These are phyloP conservation scores for Phlebopus sp. DNA, from an alignment of 1,284 basidiomycete genomes.

Conservation along the genomic window DNA sequence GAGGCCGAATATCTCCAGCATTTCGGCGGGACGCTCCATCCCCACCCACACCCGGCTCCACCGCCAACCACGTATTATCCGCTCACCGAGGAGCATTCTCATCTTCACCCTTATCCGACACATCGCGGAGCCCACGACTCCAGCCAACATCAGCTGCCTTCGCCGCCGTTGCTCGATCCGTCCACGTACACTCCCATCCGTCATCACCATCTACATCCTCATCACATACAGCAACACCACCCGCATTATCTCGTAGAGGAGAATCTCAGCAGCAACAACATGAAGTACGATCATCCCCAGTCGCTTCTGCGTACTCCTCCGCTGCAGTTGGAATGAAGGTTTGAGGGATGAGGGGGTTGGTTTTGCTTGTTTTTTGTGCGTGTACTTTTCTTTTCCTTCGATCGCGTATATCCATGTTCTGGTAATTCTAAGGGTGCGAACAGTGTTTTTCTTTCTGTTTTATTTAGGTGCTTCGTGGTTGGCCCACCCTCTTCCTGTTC, in stretches of 20 bases:
- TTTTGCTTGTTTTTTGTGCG: neutral
- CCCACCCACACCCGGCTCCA: conserved; percentile 20
- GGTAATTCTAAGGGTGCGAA: conserved; percentile 28
- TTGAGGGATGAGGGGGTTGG: no score
- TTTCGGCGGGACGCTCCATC: conserved; percentile 27
- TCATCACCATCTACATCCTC: conserved; percentile 28
- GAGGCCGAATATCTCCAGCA: conserved; percentile 34
- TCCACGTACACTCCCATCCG: conserved; percentile 23
- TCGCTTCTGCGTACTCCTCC: conserved; percentile 30
- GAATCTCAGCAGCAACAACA: conserved; percentile 21
- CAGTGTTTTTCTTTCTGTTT: conserved; percentile 22
- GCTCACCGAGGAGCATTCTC: conserved; percentile 28
- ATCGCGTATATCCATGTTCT: conserved; percentile 25
- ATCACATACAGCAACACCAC: conserved; percentile 26
- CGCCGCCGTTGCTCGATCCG: conserved; percentile 34
- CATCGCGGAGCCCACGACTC: conserved; percentile 33
- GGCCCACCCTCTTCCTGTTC: no score
- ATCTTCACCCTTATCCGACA: conserved; percentile 33
- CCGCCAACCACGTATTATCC: conserved; percentile 23
- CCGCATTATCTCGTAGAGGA: conserved; percentile 32
- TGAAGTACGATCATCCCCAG: conserved; percentile 35
- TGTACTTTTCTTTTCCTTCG: conserved; percentile 1
- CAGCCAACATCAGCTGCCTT: conserved; percentile 23
- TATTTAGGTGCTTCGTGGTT: no score
- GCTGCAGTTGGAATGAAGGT: conserved; percentile 35